Conservation (phyloP, 2,329 filamentous ascomycete species). For the Alternaria conjuncta region DNA sequence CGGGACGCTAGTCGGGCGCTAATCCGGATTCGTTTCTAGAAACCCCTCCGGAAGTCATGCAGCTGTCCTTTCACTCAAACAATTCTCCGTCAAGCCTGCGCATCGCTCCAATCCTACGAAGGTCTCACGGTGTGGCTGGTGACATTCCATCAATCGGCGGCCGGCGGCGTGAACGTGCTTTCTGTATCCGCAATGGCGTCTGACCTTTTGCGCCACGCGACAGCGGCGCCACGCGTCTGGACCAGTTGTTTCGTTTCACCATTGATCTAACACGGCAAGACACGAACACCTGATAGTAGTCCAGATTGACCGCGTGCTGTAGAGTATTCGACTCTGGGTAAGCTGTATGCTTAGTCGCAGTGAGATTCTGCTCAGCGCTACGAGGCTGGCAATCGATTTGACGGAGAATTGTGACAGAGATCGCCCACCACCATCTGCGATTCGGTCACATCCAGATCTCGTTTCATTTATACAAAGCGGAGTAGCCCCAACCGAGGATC, state of each 20-base stretch:
- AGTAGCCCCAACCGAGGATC: background rate
- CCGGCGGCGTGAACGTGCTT: background rate
- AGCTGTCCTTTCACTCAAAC: background rate
- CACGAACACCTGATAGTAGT: background rate
- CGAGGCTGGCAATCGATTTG: background rate
- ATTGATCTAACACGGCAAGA: constrained; percentile 1
- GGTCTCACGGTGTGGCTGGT: background rate
- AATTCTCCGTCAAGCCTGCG: background rate
- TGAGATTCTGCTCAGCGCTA: background rate
- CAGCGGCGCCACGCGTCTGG: constrained; percentile 14
- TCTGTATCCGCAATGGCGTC: background rate
- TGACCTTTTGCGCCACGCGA: constrained; percentile 3
- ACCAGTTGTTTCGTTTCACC: constrained; percentile 28
- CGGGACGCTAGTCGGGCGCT: background rate
- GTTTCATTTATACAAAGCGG: background rate
- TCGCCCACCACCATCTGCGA: background rate
- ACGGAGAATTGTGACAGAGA: background rate
- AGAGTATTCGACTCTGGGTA: background rate
- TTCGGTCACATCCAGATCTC: background rate
- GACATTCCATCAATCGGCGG: constrained; percentile 30
- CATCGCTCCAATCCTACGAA: background rate
- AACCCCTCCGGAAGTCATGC: background rate
- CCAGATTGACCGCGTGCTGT: background rate
- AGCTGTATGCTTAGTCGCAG: background rate
- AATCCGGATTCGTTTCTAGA: background rate